Conservation (phyloP, 306 rosid genomes). For the Lablab purpureus region DNA sequence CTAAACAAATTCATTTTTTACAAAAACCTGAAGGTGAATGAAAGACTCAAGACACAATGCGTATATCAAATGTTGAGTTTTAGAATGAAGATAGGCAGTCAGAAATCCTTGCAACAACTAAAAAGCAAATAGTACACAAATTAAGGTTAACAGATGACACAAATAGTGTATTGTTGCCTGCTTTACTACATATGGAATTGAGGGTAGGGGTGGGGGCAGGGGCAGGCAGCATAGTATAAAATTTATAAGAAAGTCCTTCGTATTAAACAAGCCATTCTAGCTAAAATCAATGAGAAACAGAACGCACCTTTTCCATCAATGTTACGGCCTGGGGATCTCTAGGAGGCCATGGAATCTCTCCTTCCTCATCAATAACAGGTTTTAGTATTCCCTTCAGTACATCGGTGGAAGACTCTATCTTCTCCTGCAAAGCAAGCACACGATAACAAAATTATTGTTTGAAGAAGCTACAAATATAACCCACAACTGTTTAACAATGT, state of each 20-base stretch:
- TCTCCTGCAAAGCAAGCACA: slow-evolving; percentile 63
- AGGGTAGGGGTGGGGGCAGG: neutral
- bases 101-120: neutral
- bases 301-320: slow-evolving; percentile 74
- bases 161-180: slow-evolving; percentile 1
- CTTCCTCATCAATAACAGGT: slow-evolving; percentile 78
- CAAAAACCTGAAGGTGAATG: slow-evolving; percentile 28
- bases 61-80: slow-evolving; percentile 15
- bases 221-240: slow-evolving; percentile 17
- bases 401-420: slow-evolving; percentile 92
- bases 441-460: slow-evolving; percentile 21
- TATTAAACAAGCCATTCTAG: neutral
- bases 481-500: slow-evolving; percentile 16
- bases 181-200: neutral
- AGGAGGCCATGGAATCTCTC: slow-evolving; percentile 93
- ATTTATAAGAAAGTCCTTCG: slow-evolving; percentile 2
- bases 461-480: slow-evolving; percentile 35
- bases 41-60: slow-evolving; percentile 17
- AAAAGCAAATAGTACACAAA: neutral
- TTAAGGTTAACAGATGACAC: slow-evolving; percentile 27
- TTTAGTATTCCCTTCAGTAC: slow-evolving; percentile 79
- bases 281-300: slow-evolving; percentile 35
- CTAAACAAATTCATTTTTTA: slow-evolving; percentile 25
- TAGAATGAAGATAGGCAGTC: slow-evolving; percentile 17
- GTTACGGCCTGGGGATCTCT: slow-evolving; percentile 74